Conservation (phyloP, 2,329 filamentous ascomycete species). For the Aspergillus proliferans region DNA sequence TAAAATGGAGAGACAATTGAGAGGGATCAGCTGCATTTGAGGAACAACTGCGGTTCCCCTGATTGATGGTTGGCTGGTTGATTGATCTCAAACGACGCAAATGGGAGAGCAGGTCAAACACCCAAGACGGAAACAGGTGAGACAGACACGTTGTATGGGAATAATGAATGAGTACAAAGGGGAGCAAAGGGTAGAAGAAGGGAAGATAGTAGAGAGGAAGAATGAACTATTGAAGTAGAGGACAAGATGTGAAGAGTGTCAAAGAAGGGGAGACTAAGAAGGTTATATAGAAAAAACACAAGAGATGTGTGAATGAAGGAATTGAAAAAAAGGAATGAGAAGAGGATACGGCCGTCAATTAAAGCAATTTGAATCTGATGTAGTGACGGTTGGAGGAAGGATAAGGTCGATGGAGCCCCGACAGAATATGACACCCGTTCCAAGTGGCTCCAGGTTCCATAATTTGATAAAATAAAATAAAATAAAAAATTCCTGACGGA, state of each 20-base stretch:
- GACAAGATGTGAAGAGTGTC: neutral
- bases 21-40: slow-evolving; percentile 1
- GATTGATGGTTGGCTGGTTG: neutral
- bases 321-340: slow-evolving; percentile 11
- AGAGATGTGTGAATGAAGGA: neutral
- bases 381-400: neutral
- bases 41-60: neutral
- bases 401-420: neutral
- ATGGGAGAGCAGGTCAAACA: slow-evolving; percentile 8
- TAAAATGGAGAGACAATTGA: neutral
- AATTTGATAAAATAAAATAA: too few relatives aligned
- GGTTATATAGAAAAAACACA: too few relatives aligned
- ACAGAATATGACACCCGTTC: neutral
- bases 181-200: slow-evolving; percentile 10
- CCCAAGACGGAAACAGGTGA: slow-evolving; percentile 1
- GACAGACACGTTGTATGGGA: slow-evolving; percentile 1
- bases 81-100: slow-evolving; percentile 1
- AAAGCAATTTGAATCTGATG: too few relatives aligned
- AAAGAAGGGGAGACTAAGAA: neutral
- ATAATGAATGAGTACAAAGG: slow-evolving; percentile 10
- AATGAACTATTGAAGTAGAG: slow-evolving; percentile 1
- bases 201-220: slow-evolving; percentile 5
- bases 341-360: slow-evolving; percentile 6
- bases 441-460: neutral
- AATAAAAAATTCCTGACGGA: too few relatives aligned